Evolutionary conservation across 2,329 filamentous ascomycete genomes (phyloP), one percentile per base, ranked within the genome.

Genomic region (Penicillium sp.): DNA sequence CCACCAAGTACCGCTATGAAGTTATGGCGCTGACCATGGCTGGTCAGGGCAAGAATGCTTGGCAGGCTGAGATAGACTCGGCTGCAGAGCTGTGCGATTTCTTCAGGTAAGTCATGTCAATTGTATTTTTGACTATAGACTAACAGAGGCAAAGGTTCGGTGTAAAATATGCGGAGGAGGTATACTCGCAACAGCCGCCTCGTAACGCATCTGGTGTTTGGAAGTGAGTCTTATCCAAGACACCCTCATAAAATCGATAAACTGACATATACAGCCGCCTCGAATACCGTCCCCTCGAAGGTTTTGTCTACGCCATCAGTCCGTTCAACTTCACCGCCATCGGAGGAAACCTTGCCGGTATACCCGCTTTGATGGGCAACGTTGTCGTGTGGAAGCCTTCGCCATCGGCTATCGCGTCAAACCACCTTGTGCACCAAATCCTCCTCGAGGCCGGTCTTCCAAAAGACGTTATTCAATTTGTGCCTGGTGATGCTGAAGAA

Each of bases 271-370:
- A 1, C 59, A 83, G 80, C 74, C 85, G 92, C 30, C 81, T 91
- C 59, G 92, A 97, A 75, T 86, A 96, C 79, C 83, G 92, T 30
- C 87, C 93, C 7, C 83, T 97, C 5, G 92, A 97, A 74, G 92
- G 92, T 18, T 97, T 97, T 72, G 90, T 97, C 58, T 97, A 96
- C 71, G 91, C 92, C 33, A 85, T 97, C 64, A 91, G 87, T 55
- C 92, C 92, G 21, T 97, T 97, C 82, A 97, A 97, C 80, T 97
- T 97, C 77, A 97, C 92, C 12, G 92, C 92, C 61, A 93, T 97
- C 64, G 91, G 86, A 14, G 92, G 88, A 52, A 96, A 96, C 75
- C 80, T 97, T 42, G 84, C 89, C 14, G 87, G 85, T 26, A 87
- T 88, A 0, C 92, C 93, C 5, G 91, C 91, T 0, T 77, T 97